Evolutionary conservation across 768 basidiomycete genomes (phyloP), one percentile per base, ranked within the genome.

Genomic region (Suillus luteus): DNA sequence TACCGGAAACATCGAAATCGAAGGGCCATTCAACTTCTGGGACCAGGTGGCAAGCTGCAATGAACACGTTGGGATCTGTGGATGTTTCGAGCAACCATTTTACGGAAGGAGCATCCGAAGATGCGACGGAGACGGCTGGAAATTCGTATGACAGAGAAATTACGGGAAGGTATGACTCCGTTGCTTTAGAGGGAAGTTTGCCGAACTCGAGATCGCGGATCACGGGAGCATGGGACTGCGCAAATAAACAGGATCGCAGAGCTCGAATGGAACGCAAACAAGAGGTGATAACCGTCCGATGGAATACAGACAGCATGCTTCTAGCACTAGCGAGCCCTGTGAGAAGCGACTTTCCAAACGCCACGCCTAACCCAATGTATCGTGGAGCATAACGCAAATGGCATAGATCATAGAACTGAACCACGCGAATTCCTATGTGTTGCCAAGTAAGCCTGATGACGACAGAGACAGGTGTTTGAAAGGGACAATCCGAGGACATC

Each of bases 11-110:
- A 52, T 64, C 44, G 38, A 64, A 31, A 40, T 66, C 40, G n/a
- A 62, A 59, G 11, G 64, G 68, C 67, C 67, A 68, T 57, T 59
- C 65, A 33, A 69, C 33, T 12, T 66, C 65, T 19, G 65, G 55
- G 10, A 70, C 63, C 14, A 69, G 41, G 6, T 51, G 38, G 22
- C 60, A 58, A 14, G 64, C 67, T 5, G 65, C 61, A 40, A 61
- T 33, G 41, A 58, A 40, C 59, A 69, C 59, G 24, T 66, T 62
- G 14, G 65, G 63, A 60, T 69, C 68, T 24, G 58, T 69, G 10
- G 68, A 69, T 15, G 61, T 69, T 38, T 69, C 64, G 5, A 69
- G 67, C 12, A 69, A 33, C 68, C 68, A 71, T 51, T 60, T 49
- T 7, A 72, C 66, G 7, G 67, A 41, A 6, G 58, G 59, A 7